A percentile compares a stretch with the other conserved stretches of the same genome.
Conservation (phyloP, 495 filamentous ascomycete species). For the Neurospora sp. region DNA sequence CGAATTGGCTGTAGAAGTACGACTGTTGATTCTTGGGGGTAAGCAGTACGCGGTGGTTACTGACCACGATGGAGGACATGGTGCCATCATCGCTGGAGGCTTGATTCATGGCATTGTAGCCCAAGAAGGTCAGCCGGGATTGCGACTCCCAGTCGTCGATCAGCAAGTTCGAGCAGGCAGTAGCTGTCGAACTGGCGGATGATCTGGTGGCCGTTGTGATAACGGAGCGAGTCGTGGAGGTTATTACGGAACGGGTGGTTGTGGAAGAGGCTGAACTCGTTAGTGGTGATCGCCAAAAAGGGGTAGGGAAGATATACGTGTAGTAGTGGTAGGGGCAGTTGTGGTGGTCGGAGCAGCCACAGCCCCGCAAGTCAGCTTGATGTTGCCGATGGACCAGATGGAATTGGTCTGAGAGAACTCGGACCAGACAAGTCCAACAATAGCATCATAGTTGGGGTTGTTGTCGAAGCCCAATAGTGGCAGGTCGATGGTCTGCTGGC, state of each 20-base stretch:
- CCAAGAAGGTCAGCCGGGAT: slow-evolving; percentile 53
- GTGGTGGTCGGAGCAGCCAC: slow-evolving; percentile 8
- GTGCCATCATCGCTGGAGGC: slow-evolving; percentile 50
- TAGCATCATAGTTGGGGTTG: slow-evolving; percentile 40
- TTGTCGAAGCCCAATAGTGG: slow-evolving; percentile 40
- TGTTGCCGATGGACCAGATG: slow-evolving; percentile 43
- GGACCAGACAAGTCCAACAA: slow-evolving; percentile 43
- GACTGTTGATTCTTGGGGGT: slow-evolving; percentile 37
- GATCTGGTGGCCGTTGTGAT: slow-evolving; percentile 6
- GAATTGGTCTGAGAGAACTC: slow-evolving; percentile 33
- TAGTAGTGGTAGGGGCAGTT: slow-evolving; percentile 5
- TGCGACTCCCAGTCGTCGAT: slow-evolving; percentile 56
- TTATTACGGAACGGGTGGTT: slow-evolving; percentile 3
- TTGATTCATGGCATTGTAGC: slow-evolving; percentile 49
- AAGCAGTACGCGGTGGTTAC: slow-evolving; percentile 39
- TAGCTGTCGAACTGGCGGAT: slow-evolving; percentile 16
- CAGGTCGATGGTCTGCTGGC: slow-evolving; percentile 41
- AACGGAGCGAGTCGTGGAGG: slow-evolving; percentile 5
- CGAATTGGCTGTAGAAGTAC: slow-evolving; percentile 51
- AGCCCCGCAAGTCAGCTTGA: slow-evolving; percentile 38
- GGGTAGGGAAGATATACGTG: slow-evolving; percentile 7
- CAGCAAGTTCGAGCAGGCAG: slow-evolving; percentile 38
- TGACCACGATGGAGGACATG: slow-evolving; percentile 48
- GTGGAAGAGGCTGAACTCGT: slow-evolving; percentile 5
- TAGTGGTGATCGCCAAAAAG: background rate